Evolutionary conservation across 2,329 filamentous ascomycete genomes (phyloP).

Genomic region (Fusarium xyrophilum): DNA sequence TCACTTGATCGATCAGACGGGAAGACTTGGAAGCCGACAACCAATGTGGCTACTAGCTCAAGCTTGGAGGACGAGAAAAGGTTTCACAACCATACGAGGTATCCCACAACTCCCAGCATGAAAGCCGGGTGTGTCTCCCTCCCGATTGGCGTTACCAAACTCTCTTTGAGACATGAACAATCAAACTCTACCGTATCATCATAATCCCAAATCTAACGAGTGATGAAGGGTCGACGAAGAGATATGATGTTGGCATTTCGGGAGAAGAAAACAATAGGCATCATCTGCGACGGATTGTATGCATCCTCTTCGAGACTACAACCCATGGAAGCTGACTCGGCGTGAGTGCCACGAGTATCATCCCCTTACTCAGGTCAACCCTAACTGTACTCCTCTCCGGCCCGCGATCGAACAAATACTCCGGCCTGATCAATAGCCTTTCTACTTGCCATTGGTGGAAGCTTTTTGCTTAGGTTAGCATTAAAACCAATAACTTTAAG

Average conservation of each 20-base stretch:
- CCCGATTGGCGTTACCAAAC: too few relatives aligned
- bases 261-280: rapidly evolving
- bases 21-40: not conserved
- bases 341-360: not conserved
- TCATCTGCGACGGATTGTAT: too few relatives aligned
- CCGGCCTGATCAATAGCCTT: not conserved
- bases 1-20: not conserved
- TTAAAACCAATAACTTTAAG: not conserved
- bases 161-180: not conserved
- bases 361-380: not conserved
- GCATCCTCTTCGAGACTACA: too few relatives aligned
- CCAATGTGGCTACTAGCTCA: not conserved
- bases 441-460: too few relatives aligned
- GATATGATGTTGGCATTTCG: rapidly evolving
- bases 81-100: not conserved
- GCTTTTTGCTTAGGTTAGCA: not conserved
- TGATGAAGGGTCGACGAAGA: rapidly evolving
- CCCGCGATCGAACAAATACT: not conserved
- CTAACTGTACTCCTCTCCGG: not conserved
- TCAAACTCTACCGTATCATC: not conserved
- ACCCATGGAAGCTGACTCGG: not conserved
- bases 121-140: not conserved
- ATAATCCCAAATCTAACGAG: rapidly evolving
- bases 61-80: too few relatives aligned
- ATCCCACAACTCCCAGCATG: rapidly evolving